Base-by-base conservation (phyloP, 2,329 filamentous ascomycete genomes). In the Chrysoporthe cubensis region DNA sequence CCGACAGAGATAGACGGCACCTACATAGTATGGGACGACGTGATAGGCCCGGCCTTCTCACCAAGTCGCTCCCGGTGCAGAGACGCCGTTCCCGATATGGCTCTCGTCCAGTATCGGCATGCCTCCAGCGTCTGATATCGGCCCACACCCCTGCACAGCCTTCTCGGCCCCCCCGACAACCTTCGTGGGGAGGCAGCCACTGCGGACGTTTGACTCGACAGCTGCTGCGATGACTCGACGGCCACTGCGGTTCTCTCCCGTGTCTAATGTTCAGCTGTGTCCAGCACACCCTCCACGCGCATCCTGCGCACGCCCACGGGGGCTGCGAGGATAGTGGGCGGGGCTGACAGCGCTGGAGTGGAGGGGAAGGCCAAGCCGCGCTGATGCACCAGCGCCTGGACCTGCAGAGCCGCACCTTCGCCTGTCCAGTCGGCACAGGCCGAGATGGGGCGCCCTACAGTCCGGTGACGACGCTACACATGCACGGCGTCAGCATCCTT, bases 401-500 rank as follows among this genome's bases (percentile, higher is more conserved):
- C 21, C 48, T 54, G 26, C 21, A 54, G 26, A 54, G 50, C 50
- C 50, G 26, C 50, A 54, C 32, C 50, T 32, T 16, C 26, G 16
- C 16, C 13, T 34, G 2, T 21, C n/a, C 9, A 21, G 11, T 26
- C 11, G 7, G 21, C 21, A 11, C 9, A 5, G 21, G 26, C 14
- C 26, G 50, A 16, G 13, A 32, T 32, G 11, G 13, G 50, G 26
- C 21, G 26, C 26, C 26, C 21, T 11, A 26, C 50, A 21, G 6
- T 13, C 26, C 7, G 11, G 3, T 3, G n/a, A 43, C 21, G 57
- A 60, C 40, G 57, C 57, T 40, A 60, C 57, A 26, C 5, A 9
- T 44, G 40, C 40, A 60, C 57, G 11, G 4, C 57, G 42, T 60
- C 44, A 60, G 57, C 40, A 60, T 60, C 57, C 57, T 60, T 7